Percentiles rank a stretch among this genome's conserved stretches.
phyloP scores from a whole-genome alignment of 2,329 filamentous ascomycete genomes.

The Pseudocercospora eumusae region DNA sequence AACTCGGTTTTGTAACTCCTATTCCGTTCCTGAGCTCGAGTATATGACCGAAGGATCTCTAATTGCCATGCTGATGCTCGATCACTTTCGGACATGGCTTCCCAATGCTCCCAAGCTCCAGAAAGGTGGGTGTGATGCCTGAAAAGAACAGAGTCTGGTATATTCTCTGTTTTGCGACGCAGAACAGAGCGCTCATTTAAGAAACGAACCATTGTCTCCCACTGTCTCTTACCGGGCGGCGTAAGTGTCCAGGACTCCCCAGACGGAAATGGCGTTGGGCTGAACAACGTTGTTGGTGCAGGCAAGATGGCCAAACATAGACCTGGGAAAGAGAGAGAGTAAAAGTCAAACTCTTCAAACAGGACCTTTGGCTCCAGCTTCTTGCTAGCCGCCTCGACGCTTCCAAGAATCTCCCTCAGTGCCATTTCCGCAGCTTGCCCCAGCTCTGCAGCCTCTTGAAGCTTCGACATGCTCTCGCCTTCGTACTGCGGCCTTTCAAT shows the following conservation, averaged over 20 bases:
- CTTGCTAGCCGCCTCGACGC: conserved; percentile 79
- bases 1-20: conserved; percentile 43
- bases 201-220: conserved; percentile 60
- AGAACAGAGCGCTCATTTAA: conserved; percentile 38
- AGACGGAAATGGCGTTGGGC: conserved; percentile 75
- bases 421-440: conserved; percentile 81
- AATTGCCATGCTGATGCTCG: conserved; percentile 50
- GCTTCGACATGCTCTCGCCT: conserved; percentile 54
- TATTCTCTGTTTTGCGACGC: conserved; percentile 36
- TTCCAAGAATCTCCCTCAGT: conserved; percentile 77
- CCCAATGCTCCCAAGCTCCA: conserved; percentile 78
- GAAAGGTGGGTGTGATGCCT: conserved; percentile 73
- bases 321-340: conserved; percentile 81
- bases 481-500: conserved; percentile 57
- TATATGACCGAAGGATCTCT: conserved; percentile 50
- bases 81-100: conserved; percentile 57
- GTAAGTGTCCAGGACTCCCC: conserved; percentile 78
- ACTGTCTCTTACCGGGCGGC: conserved; percentile 72
- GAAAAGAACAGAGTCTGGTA: conserved; percentile 63
- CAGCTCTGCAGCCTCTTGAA: conserved; percentile 70
- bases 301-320: conserved; percentile 80
- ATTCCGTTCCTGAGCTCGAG: conserved; percentile 44
- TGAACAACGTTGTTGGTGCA: conserved; percentile 78
- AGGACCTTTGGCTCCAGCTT: conserved; percentile 43
- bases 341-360: conserved; percentile 76